Conservation (phyloP, 1,139 yeast species). For the Geotrichum carabidarum region DNA sequence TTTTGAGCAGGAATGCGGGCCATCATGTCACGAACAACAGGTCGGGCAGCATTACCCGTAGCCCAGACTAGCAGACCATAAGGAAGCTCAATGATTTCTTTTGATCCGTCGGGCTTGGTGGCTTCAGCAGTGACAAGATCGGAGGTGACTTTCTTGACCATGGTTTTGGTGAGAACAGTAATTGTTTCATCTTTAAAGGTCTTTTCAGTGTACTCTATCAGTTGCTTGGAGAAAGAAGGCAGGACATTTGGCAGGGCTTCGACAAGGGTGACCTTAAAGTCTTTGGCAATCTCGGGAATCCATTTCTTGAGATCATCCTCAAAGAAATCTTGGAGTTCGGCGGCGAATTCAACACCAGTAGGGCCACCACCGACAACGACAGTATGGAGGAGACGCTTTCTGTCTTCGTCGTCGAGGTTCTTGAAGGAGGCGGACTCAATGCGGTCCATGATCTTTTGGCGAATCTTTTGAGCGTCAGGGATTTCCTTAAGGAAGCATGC, state of each 20-base stretch:
- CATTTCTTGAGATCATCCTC: conserved; percentile 84
- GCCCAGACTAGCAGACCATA: conserved; percentile 96
- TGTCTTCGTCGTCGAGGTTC: conserved; percentile 68
- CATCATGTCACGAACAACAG: conserved; percentile 63
- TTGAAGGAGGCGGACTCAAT: conserved; percentile 78
- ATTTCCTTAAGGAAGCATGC: conserved; percentile 78
- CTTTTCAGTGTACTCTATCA: conserved; percentile 78
- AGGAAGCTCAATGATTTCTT: conserved; percentile 61
- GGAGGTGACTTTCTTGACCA: conserved; percentile 78
- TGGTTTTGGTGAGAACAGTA: conserved; percentile 71
- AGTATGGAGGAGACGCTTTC: conserved; percentile 73
- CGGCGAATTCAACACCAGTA: conserved; percentile 95
- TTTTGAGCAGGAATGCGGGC: conserved; percentile 72
- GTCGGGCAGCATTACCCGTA: conserved; percentile 90
- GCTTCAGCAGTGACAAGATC: conserved; percentile 64
- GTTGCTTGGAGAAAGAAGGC: conserved; percentile 77
- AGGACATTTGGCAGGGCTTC: conserved; percentile 90
- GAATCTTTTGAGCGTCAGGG: conserved; percentile 71
- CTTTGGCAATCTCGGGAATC: conserved; percentile 81
- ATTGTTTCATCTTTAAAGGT: conserved; percentile 77
- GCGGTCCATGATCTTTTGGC: conserved; percentile 71
- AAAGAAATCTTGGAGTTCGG: conserved; percentile 89
- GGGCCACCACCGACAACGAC: conserved; percentile 96
- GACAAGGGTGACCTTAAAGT: conserved; percentile 74
- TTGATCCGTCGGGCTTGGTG: conserved; percentile 61